Evolutionary conservation across 768 basidiomycete species (phyloP).

Genomic region (Boletus insuetus): DNA sequence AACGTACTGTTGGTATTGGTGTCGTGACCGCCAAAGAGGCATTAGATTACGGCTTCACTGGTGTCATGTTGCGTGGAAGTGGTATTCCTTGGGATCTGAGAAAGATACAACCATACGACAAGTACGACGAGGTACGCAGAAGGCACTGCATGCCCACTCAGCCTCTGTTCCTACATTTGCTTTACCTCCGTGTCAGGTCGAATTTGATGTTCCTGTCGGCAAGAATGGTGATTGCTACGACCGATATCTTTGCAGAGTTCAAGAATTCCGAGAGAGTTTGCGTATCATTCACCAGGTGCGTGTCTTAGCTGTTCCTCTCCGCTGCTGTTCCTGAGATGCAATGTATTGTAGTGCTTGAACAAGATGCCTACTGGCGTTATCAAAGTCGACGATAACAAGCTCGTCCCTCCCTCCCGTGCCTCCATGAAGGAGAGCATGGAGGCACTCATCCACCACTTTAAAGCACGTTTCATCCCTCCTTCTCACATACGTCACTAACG

Average conservation of each 20-base stretch:
- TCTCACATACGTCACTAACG: neutral
- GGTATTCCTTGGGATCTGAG: slow-evolving; percentile 94
- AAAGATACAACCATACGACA: slow-evolving; percentile 91
- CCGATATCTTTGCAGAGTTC: slow-evolving; percentile 94
- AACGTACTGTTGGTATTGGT: slow-evolving; percentile 87
- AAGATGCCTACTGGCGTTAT: slow-evolving; percentile 92
- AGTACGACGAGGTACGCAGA: slow-evolving; percentile 78
- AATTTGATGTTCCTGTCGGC: slow-evolving; percentile 96
- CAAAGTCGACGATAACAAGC: slow-evolving; percentile 97
- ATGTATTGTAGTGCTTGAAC: slow-evolving; percentile 74
- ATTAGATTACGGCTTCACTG: slow-evolving; percentile 88
- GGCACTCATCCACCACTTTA: slow-evolving; percentile 97
- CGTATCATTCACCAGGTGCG: slow-evolving; percentile 77
- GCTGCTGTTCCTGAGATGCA: neutral
- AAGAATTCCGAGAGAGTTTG: slow-evolving; percentile 96
- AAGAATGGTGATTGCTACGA: slow-evolving; percentile 98
- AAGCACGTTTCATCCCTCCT: slow-evolving; percentile 43
- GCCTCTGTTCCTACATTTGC: neutral
- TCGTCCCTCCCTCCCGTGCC: slow-evolving; percentile 92
- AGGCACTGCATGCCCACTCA: neutral
- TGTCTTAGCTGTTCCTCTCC: neutral
- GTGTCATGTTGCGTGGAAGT: slow-evolving; percentile 94
- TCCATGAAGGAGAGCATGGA: slow-evolving; percentile 99
- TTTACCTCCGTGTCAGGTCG: slow-evolving; percentile 54
- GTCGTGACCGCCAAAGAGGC: slow-evolving; percentile 91